A percentile compares a stretch with the other conserved stretches of the same genome.
These are phyloP conservation scores for Aphanomyces cochlioides DNA, from an alignment of 352 stramenopile species.

Conservation along the genomic window DNA sequence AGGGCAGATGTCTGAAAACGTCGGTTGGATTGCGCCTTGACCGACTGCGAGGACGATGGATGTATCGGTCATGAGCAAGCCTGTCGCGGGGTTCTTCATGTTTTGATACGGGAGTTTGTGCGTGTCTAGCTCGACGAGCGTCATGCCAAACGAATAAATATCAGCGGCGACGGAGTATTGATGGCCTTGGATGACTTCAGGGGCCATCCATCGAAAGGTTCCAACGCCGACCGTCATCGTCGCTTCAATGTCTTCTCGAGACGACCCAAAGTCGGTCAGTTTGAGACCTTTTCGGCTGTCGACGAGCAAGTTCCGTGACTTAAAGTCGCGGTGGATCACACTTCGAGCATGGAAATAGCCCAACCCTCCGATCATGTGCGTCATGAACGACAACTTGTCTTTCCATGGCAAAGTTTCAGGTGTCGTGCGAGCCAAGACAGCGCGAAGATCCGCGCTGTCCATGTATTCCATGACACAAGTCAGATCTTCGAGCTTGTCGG, in stretches of 20 bases:
- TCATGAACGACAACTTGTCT: conserved; percentile 1
- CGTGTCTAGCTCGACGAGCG: not conserved
- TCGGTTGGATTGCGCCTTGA: not conserved
- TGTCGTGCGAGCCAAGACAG: not conserved
- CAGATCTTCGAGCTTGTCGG: not conserved
- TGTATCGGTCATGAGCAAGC: not conserved
- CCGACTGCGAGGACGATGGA: not conserved
- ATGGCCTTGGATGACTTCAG: conserved; percentile 20
- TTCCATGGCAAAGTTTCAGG: not conserved
- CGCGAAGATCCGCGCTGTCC: conserved; percentile 6
- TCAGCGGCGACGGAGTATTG: conserved; percentile 21
- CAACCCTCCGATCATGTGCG: conserved; percentile 3
- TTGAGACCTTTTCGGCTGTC: conserved; percentile 18
- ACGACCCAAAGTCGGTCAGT: conserved; percentile 22
- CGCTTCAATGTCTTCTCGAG: conserved; percentile 13
- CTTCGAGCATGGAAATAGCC: conserved; percentile 5
- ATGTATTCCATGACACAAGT: conserved; percentile 13
- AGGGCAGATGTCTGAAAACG: not conserved
- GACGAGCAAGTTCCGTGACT: conserved; percentile 21
- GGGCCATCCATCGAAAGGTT: conserved; percentile 26
- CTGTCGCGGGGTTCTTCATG: not conserved
- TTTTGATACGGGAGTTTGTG: not conserved
- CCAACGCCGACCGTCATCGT: conserved; percentile 26
- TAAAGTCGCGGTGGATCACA: conserved; percentile 22
- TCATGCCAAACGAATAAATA: conserved; percentile 23